Base-by-base conservation (phyloP, 768 basidiomycete species). In the button mushroom (Agaricus bisporus) region DNA sequence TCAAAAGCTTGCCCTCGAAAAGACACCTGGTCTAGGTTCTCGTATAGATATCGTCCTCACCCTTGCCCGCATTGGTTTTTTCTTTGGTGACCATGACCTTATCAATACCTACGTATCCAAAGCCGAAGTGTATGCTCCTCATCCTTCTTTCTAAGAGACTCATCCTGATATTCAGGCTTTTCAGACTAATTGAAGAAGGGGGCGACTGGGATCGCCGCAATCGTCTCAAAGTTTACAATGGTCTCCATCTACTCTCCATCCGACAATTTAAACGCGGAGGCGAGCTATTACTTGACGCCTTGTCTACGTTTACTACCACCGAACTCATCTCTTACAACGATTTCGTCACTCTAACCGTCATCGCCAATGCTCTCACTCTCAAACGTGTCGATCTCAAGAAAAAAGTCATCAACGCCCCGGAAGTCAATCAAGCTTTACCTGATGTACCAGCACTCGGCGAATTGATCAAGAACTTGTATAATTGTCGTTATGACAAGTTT, bases 121-220 rank as follows among this genome's bases (percentile, higher is more conserved):
- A 60, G 95, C 95, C 0, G 88, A 91, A 61, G 79, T 83, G 89
- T 93, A 54, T 58, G 85, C 22, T 22, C 4, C 22, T 76, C 32
- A n/a, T 42, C 48, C 26, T 28, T 25, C 22, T 2, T 36, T 37
- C 17, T 43, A 41, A 22, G 20, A 5, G 14, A 9, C 26, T 36
- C 14, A 37, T 22, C 4, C 42, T 37, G 3, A 43, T 44, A 29
- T 49, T 49, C 8, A 26, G 4, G 5, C 54, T 17, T n/a, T 26
- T 0, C 63, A 94, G 91, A 51, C 75, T 97, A 41, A 88, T 97
- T 50, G 94, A 98, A 61, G 81, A 92, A 66, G 95, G 95, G 0
- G 95, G 95, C 42, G 95, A 99, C 71, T 99, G 95, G 95, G 95
- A 99, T 67, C 77, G 95, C 50, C 82, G 94, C 37, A 99, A 98